These are phyloP conservation scores for Tilletia caries DNA, from an alignment of 1,284 basidiomycete species.

Conservation along the genomic window DNA sequence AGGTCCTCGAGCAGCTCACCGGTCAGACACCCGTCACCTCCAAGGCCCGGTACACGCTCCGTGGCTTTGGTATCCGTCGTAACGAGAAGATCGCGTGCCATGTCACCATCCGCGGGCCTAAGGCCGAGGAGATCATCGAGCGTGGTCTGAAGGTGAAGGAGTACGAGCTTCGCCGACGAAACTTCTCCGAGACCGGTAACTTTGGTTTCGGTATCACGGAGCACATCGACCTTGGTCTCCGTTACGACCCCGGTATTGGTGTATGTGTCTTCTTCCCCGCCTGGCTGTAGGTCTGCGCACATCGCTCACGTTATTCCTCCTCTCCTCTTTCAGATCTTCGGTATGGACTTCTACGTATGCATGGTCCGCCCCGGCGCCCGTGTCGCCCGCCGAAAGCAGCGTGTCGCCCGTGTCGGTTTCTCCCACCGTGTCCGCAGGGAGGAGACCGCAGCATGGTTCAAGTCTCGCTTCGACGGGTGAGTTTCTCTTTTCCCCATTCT, in stretches of 20 bases:
- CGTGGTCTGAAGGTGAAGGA: conserved; percentile 99
- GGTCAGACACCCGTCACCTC: conserved; percentile 99
- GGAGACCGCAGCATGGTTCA: conserved; percentile 90
- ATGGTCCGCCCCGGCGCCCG: conserved; percentile 95
- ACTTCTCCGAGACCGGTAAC: conserved; percentile 98
- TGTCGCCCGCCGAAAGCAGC: conserved; percentile 86
- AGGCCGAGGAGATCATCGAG: conserved; percentile 97
- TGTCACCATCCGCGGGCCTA: conserved; percentile 98
- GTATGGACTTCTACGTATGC: conserved; percentile 59
- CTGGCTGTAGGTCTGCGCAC: too few species aligned
- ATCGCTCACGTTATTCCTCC: neutral
- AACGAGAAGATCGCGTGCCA: conserved; percentile 99
- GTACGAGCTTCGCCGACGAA: conserved; percentile 83
- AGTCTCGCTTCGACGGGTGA: conserved; percentile 66
- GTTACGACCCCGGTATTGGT: conserved; percentile 57
- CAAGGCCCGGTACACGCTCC: conserved; percentile 99
- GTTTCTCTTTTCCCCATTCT: neutral
- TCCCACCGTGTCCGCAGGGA: conserved; percentile 64
- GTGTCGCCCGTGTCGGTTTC: conserved; percentile 80
- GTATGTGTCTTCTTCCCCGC: neutral
- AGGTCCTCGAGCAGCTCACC: conserved; percentile 98
- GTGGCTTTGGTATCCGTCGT: conserved; percentile 97
- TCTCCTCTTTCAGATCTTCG: conserved; percentile 36
- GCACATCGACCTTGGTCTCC: conserved; percentile 97
- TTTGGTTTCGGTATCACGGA: conserved; percentile 80